Percentiles rank a stretch among this genome's conserved stretches.
These are phyloP conservation scores for Asterochloris erici DNA, from an alignment of 139 green algal species.

Conservation along the genomic window DNA sequence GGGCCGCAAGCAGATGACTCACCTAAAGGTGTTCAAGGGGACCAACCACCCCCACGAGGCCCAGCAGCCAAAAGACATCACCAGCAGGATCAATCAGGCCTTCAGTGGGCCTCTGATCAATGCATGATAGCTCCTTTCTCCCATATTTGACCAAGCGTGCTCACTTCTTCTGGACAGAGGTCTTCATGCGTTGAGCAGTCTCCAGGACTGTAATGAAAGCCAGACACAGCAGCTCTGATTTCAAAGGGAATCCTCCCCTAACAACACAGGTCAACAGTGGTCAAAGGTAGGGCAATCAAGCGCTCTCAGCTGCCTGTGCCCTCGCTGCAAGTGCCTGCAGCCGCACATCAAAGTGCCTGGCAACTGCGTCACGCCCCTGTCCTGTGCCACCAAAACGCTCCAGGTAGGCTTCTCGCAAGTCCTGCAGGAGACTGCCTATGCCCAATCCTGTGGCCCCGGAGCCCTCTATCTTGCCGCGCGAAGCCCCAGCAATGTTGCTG, in stretches of 20 bases:
- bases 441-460: constrained; percentile 13
- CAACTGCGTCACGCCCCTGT: constrained; percentile 5
- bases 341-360: constrained; percentile 8
- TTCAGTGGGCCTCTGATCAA: neutral
- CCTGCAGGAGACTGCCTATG: constrained; percentile 22
- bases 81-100: constrained; percentile 64
- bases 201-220: no score
- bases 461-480: constrained; percentile 26
- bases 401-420: constrained; percentile 24
- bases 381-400: constrained; percentile 25
- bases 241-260: no score
- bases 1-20: constrained; percentile 77
- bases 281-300: no score
- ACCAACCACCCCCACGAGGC: constrained; percentile 86
- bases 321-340: constrained; percentile 2
- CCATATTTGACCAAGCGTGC: no score
- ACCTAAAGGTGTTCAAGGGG: constrained; percentile 97
- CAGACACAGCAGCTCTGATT: no score
- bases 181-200: no score
- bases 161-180: no score
- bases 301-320: no score
- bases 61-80: constrained; percentile 91
- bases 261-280: no score
- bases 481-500: constrained; percentile 17
- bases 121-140: no score